phyloP scores from a whole-genome alignment of 805 yeast genomes.

The Metschnikowia borealis region DNA sequence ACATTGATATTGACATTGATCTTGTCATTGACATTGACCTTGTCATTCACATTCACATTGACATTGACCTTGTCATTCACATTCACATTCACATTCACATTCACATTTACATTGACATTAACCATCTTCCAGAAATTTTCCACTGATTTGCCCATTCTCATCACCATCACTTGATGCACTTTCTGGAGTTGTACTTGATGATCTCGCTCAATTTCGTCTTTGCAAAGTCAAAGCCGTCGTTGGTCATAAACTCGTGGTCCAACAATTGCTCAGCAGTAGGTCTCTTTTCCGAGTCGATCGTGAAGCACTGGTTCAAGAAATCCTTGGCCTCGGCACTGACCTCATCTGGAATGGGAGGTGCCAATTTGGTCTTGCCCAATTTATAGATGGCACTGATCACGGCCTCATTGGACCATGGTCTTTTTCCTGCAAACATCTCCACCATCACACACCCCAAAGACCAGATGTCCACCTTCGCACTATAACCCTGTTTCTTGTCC shows the following conservation, averaged over 20 bases:
- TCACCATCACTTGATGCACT: conserved; percentile 5
- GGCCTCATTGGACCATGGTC: conserved; percentile 97
- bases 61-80: too few species aligned
- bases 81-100: too few species aligned
- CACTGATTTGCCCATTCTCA: too few species aligned
- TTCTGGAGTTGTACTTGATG: conserved; percentile 32
- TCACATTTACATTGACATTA: too few species aligned
- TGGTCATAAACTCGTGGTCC: conserved; percentile 49
- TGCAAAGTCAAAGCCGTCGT: conserved; percentile 44
- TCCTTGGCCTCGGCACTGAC: conserved; percentile 63
- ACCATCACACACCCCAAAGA: conserved; percentile 94
- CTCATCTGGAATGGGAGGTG: conserved; percentile 97
- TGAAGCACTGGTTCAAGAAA: conserved; percentile 74
- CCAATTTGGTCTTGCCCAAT: conserved; percentile 75
- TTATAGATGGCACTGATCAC: conserved; percentile 93
- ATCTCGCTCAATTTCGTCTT: conserved; percentile 53
- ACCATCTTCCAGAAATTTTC: too few species aligned
- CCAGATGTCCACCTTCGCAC: conserved; percentile 98
- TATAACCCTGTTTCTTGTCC: conserved; percentile 79
- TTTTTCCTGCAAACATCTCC: conserved; percentile 95
- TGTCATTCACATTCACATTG: too few species aligned
- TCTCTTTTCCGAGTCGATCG: conserved; percentile 69
- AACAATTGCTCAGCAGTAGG: conserved; percentile 78
- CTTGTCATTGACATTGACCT: too few species aligned
- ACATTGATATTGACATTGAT: too few species aligned